Conservation (phyloP, 805 yeast species). For the Saturnispora sekii region DNA sequence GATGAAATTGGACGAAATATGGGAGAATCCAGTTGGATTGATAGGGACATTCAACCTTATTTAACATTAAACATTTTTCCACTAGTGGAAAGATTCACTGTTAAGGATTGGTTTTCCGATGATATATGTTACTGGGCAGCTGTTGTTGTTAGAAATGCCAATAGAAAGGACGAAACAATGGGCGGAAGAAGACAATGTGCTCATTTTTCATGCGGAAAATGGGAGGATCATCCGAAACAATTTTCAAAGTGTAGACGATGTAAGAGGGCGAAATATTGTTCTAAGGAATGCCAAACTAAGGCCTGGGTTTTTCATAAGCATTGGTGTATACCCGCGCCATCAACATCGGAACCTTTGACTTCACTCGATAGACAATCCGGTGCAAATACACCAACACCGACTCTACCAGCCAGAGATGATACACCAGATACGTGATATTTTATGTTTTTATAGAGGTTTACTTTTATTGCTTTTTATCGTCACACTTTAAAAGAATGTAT, state of each 20-base stretch:
- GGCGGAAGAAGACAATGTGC: conserved; percentile 96
- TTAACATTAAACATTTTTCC: conserved; percentile 68
- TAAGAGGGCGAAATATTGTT: conserved; percentile 90
- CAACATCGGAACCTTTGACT: conserved; percentile 5
- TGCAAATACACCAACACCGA: neutral
- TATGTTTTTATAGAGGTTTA: neutral
- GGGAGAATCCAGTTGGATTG: conserved; percentile 18
- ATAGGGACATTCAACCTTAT: conserved; percentile 30
- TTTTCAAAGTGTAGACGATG: conserved; percentile 94
- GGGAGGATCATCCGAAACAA: conserved; percentile 87
- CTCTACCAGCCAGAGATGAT: neutral
- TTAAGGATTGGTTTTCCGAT: conserved; percentile 48
- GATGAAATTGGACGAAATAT: conserved; percentile 24
- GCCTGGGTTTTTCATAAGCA: conserved; percentile 92
- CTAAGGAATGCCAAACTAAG: conserved; percentile 79
- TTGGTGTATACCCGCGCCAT: conserved; percentile 60
- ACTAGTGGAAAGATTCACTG: conserved; percentile 83
- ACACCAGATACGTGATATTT: neutral
- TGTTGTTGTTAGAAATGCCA: conserved; percentile 93
- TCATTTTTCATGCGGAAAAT: conserved; percentile 80
- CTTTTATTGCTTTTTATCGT: neutral
- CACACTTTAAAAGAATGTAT: neutral
- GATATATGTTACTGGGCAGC: conserved; percentile 96
- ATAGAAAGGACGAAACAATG: conserved; percentile 76
- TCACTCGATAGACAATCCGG: neutral